Base-by-base conservation (phyloP, 306 rosid species). In the Inga laurina region DNA sequence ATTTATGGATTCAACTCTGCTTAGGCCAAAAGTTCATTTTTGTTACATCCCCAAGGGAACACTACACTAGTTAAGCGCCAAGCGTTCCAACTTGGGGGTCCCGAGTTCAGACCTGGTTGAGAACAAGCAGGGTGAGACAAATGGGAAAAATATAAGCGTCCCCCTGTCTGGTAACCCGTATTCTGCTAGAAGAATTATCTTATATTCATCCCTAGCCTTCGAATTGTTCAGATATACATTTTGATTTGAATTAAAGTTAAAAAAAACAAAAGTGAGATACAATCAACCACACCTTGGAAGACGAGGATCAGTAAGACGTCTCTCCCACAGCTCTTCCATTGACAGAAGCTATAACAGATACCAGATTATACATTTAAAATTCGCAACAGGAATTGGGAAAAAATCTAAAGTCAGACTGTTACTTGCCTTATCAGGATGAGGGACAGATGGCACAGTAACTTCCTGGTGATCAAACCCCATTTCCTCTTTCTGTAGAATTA, bases 241-340 rank as follows among this genome's bases (percentile, higher is more conserved):
- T 67, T 67, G 45, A 35, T 34, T 34, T n/a, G 5, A 21, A 15
- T 2, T 8, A 71, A 71, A 41, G 11, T 48, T 5, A 39, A 72
- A 81, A 19, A 65, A 30, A 32, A 70, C 34, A 41, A 43, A 57
- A 8, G 21, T 45, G 72, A 79, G 32, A 56, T 32, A 51, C 48
- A 54, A 30, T 21, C 76, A 78, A 81, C 43, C 79, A 78, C 81
- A 93, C 99, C 98, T 88, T 41, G 98, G 99, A 86, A 96, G 93
- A 76, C 85, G 89, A 16, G 99, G 97, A 82, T 96, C 93, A 59
- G 86, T 90, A 67, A 96, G 90, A 59, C 98, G 97, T 72, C 82
- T 91, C 81, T 96, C 91, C 4, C 94, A 90, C 56, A 96, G 83
- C 87, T 91, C 99, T 82, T 96, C 99, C 94, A 96, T 70, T 10